Evolutionary conservation across 805 yeast genomes (phyloP), one percentile per base, ranked within the genome.

Genomic region (Candida vartiovaarae): DNA sequence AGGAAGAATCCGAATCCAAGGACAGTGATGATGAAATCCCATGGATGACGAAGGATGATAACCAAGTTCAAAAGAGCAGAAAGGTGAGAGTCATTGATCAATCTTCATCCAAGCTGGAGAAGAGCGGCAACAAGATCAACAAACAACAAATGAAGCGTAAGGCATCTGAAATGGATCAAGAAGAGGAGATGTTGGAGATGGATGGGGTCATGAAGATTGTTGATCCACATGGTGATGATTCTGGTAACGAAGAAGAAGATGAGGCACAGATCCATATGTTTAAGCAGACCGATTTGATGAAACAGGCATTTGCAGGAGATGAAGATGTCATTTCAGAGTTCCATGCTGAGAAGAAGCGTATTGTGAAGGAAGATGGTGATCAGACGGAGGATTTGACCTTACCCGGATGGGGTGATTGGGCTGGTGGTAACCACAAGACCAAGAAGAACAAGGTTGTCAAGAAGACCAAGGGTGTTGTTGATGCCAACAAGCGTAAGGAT

Each of bases 331-430:
- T 87, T 11, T 67, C 70, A 6, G 73, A 89, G 52, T 93, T 93
- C 62, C 79, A 77, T 49, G 73, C 68, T 10, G 98, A 90, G 55
- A 93, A 91, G 67, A 68, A 71, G 45, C 72, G 76, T 52, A 75
- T 75, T 9, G 70, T 74, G 5, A 75, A 68, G 36, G 89, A 84
- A 38, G 97, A 91, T 62, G 97, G 80, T 45, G 97, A 91, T 63
- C 75, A 87, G 59, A 89, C 82, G 56, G 82, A 84, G 46, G 96
- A 90, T 60, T 66, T 84, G 39, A 83, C 95, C 0, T 65, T 90
- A 41, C 98, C 97, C 3, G 99, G 99, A 1, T 93, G 98, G 97
- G 98, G 98, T 39, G 85, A 84, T 36, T 93, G 99, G 99, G 84
- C 91, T 8, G 96, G 96, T 33, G 78, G 75, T 8, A 72, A 74